phyloP scores from a whole-genome alignment of 1,284 basidiomycete species.

The Apiotrichum gracile region DNA sequence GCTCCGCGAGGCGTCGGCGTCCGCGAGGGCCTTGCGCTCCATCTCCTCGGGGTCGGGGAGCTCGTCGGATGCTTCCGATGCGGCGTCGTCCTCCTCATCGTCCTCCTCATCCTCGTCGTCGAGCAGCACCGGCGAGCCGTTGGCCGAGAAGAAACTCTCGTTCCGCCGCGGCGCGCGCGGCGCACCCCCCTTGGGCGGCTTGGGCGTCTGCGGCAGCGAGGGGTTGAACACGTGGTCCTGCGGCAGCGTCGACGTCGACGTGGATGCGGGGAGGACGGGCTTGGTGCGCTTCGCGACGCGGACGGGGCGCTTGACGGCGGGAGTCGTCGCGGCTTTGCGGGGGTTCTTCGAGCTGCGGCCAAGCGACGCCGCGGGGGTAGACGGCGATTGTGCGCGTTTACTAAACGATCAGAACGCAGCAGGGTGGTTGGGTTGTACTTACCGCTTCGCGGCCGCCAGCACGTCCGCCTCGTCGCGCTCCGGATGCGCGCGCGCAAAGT shows the following conservation, averaged over 20 bases:
- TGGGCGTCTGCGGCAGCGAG: constrained; percentile 35
- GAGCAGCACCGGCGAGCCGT: constrained; percentile 24
- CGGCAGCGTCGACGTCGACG: constrained; percentile 23
- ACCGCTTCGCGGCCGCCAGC: constrained; percentile 30
- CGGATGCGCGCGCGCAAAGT: constrained; percentile 18
- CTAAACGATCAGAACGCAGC: neutral
- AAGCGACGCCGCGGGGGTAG: neutral
- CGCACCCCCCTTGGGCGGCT: too few relatives aligned
- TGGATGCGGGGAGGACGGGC: constrained; percentile 7
- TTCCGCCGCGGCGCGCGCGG: constrained; percentile 26
- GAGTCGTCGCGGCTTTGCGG: neutral
- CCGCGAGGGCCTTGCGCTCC: constrained; percentile 19
- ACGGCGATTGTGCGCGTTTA: neutral
- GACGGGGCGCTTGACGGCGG: constrained; percentile 8
- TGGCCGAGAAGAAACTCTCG: constrained; percentile 33
- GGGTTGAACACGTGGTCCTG: constrained; percentile 44
- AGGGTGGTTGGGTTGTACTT: constrained; percentile 15
- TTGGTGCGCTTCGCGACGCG: constrained; percentile 7
- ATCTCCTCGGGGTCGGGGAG: constrained; percentile 40
- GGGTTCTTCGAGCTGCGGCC: neutral
- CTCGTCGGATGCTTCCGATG: constrained; percentile 27
- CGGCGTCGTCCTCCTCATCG: constrained; percentile 24
- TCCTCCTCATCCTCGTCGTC: neutral
- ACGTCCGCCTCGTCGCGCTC: constrained; percentile 21
- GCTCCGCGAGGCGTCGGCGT: constrained; percentile 21